Evolutionary conservation across 106 monocot species (phyloP).

Genomic region (Dendrobium officinale): DNA sequence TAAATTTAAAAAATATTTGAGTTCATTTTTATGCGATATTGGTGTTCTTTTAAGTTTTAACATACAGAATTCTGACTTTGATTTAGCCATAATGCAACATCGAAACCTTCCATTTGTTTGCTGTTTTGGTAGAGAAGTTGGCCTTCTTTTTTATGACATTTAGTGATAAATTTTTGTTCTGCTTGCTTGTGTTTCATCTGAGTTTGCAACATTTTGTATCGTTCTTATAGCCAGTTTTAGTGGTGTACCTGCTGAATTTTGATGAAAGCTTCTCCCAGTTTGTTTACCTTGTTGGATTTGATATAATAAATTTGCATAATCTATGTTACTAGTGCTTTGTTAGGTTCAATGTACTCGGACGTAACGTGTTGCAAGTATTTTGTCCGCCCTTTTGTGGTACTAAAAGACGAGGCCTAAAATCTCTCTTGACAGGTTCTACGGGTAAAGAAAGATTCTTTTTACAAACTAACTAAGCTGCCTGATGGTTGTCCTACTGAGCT

Average conservation of each 20-base stretch:
- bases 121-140: neutral
- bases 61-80: neutral
- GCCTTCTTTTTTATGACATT: neutral
- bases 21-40: neutral
- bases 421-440: constrained; percentile 25
- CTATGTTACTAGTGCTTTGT: neutral
- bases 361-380: neutral
- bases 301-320: neutral
- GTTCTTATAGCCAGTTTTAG: neutral
- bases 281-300: neutral
- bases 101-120: neutral
- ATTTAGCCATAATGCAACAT: neutral
- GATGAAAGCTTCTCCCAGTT: neutral
- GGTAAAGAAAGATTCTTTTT: constrained; percentile 26
- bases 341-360: neutral
- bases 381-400: neutral
- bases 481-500: constrained; percentile 34
- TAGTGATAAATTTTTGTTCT: neutral
- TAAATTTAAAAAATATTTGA: neutral
- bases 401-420: neutral
- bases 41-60: neutral
- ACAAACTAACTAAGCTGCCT: constrained; percentile 44
- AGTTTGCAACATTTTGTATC: neutral
- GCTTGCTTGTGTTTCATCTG: neutral
- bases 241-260: neutral